Base-by-base conservation (phyloP, 163 green algal species). In the Scenedesmus sp. region DNA sequence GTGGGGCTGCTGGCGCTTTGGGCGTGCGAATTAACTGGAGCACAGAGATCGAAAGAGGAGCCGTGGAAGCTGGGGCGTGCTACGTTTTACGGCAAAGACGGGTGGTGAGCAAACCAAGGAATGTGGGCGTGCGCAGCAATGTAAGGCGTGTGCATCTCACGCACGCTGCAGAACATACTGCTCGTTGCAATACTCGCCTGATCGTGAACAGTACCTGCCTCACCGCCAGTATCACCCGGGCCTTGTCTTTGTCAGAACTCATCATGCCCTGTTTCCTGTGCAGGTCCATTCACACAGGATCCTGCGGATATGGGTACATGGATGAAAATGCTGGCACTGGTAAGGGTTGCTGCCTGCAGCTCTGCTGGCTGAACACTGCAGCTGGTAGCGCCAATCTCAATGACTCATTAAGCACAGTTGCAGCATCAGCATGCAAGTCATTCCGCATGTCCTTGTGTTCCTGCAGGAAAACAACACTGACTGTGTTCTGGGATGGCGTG, bases 231-330 rank as follows among this genome's bases (percentile, higher is more conserved):
- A 76, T 76, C 65, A 76, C 65, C 65, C 65, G 65, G 30, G 30
- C 3, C 73, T 53, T n/a, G 37, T 12, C 1, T 13, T 16, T 16
- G 73, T n/a, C 37, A 33, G 18, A 46, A 3, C 73, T 49, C 35
- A 30, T 6, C 12, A 30, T 81, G 73, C 37, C n/a, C 37, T 82
- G 26, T 37, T 40, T 46, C 35, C 33, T 46, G 0, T 44, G 26
- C 84, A 89, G 84, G 84, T 89, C 84, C 9, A 94, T 94, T 12
- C 92, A 94, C 53, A 68, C 81, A 13, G 92, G 92, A 33, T 90
- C 85, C 2, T 94, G 92, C 51, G 92, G 85, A 26, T 94, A 94
- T 76, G 92, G 92, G 0, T 94, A 83, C 30, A 3, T 88, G 24
- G 80, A 83, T 40, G 33, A 65, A 30, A 79, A 56, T 22, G 79